Evolutionary conservation across 768 basidiomycete genomes (phyloP).

Genomic region (Mycena vulgaris): DNA sequence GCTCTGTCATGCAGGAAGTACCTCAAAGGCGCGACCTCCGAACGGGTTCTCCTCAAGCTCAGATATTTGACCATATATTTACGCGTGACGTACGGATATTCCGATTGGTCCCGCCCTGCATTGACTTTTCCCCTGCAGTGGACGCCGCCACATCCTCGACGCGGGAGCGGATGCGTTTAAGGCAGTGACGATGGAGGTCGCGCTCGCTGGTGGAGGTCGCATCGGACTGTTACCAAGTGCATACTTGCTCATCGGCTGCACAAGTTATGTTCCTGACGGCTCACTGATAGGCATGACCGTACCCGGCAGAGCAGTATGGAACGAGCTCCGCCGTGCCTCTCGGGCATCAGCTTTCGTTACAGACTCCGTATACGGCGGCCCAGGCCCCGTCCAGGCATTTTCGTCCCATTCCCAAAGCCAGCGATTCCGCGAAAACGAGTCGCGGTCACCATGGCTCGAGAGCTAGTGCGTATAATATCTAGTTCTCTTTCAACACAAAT

Average conservation of each 20-base stretch:
- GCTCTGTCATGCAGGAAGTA: slow-evolving; percentile 39
- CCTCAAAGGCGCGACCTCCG: slow-evolving; percentile 32
- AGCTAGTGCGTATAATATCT: slow-evolving; percentile 16
- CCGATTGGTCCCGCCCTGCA: background rate
- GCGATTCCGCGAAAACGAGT: background rate
- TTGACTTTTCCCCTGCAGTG: background rate
- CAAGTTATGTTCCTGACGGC: background rate
- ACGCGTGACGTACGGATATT: slow-evolving; percentile 27
- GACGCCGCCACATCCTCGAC: slow-evolving; percentile 29
- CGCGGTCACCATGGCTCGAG: slow-evolving; percentile 25
- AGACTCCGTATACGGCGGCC: slow-evolving; percentile 36
- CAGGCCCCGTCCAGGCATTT: slow-evolving; percentile 27
- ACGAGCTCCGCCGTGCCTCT: slow-evolving; percentile 27
- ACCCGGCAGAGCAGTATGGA: slow-evolving; percentile 31
- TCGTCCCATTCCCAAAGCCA: slow-evolving; percentile 21
- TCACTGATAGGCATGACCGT: slow-evolving; percentile 17
- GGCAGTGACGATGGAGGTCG: slow-evolving; percentile 28
- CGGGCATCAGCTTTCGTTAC: background rate
- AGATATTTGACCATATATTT: slow-evolving; percentile 26
- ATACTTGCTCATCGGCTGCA: background rate
- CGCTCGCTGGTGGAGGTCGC: slow-evolving; percentile 30
- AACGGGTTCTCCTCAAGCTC: slow-evolving; percentile 32
- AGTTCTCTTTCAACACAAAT: background rate
- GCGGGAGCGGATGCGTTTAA: slow-evolving; percentile 26
- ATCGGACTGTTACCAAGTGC: slow-evolving; percentile 32